Base-by-base conservation (phyloP, 495 filamentous ascomycete species). In the Neurospora africana region DNA sequence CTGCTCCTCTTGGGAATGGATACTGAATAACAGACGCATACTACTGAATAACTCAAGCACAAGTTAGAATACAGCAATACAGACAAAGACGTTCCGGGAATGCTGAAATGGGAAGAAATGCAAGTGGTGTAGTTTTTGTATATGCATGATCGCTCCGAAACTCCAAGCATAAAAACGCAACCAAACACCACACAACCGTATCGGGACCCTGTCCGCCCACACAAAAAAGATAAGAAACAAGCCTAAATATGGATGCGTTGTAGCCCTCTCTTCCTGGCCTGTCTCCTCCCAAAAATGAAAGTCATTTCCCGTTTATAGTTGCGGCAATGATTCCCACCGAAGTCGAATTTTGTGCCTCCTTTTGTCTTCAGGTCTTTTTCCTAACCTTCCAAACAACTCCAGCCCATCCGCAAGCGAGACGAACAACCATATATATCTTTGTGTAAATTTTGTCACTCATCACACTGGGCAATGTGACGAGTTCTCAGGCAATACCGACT, bases 301-400 rank as follows among this genome's bases (percentile, higher is more conserved):
- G 27, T 61, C 53, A 61, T 61, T 61, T 61, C 53, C 53, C 53
- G 23, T 61, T 61, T 33, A 61, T 61, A 27, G 15, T 61, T 30
- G 53, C 53, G 53, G 53, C 53, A 33, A 30, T 17, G 21, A 53
- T 53, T 27, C 44, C 44, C 44, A 53, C 44, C 44, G 10, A 53
- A 53, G 44, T 27, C 44, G 44, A 53, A 53, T 53, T 53, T 53
- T 61, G 11, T 61, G 53, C 53, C 53, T 61, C 53, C 53, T 61
- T 61, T 61, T 61, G 53, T 61, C 27, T 61, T 61, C 53, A 61
- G 53, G 53, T 61, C 15, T 61, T 61, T 61, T 61, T 33, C 53
- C 53, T 44, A 68, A 38, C 39, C 33, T 36, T 68, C 69, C 72
- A 70, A 73, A 19, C 43, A 71, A 73, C 69, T 73, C 72, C 72